Evolutionary conservation across 2,329 filamentous ascomycete species (phyloP).

Genomic region (Diaporthe batatas): DNA sequence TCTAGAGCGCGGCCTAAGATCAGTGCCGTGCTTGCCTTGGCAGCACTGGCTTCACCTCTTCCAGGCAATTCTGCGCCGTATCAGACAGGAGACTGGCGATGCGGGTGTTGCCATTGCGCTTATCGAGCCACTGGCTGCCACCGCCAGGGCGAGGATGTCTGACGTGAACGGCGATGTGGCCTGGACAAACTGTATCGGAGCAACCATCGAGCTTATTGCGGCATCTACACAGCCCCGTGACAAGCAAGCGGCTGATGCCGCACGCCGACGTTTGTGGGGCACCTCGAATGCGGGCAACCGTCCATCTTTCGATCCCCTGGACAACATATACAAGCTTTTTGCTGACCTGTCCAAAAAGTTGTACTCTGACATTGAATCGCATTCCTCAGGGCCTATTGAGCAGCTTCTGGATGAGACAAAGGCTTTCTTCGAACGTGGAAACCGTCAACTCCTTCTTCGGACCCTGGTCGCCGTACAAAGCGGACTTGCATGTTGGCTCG

Average conservation of each 20-base stretch:
- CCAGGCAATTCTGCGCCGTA: constrained; percentile 66
- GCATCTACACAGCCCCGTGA: constrained; percentile 69
- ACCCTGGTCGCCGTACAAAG: constrained; percentile 72
- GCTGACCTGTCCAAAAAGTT: constrained; percentile 64
- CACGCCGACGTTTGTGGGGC: constrained; percentile 76
- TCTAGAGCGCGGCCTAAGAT: constrained; percentile 71
- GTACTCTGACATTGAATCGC: constrained; percentile 60
- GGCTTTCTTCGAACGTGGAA: constrained; percentile 65
- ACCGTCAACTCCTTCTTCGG: constrained; percentile 63
- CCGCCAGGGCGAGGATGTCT: constrained; percentile 56
- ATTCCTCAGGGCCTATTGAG: constrained; percentile 47
- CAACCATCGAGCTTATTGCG: constrained; percentile 59
- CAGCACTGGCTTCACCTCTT: constrained; percentile 69
- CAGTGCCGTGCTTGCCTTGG: constrained; percentile 62
- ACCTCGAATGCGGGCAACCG: constrained; percentile 58
- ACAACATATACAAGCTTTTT: constrained; percentile 74
- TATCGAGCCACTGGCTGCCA: constrained; percentile 78
- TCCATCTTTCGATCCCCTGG: constrained; percentile 71
- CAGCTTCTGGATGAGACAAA: constrained; percentile 67
- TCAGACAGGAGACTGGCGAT: constrained; percentile 75
- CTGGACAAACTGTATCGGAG: constrained; percentile 50
- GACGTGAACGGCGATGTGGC: constrained; percentile 41
- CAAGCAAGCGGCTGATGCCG: constrained; percentile 73
- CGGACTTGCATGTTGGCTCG: constrained; percentile 74
- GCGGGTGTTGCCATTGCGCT: constrained; percentile 75